Base-by-base conservation (phyloP, 2,329 filamentous ascomycete genomes). In the Aureobasidium sp. region DNA sequence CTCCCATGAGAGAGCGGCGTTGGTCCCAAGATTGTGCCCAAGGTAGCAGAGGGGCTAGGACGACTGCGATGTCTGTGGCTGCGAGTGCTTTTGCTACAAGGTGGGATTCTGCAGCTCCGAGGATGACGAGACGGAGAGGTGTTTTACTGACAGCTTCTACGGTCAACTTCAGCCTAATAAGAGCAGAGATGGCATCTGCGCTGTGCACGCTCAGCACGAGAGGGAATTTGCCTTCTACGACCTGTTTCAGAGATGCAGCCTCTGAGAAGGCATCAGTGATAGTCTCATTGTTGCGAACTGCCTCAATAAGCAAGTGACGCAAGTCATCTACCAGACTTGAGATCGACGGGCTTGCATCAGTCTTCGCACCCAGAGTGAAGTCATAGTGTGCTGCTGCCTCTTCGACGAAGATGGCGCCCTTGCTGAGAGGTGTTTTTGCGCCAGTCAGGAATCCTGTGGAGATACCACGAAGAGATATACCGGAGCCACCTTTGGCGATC, bases 21-120 rank as follows among this genome's bases (percentile, higher is more conserved):
- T 86, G 76, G 64, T 87, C 84, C 86, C 86, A 89, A 0, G 70
- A 72, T 3, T 69, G 71, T 2, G 79, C 78, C 67, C 82, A 84
- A 0, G 83, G 79, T 65, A 84, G 80, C 14, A 86, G 71, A 1
- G 85, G 85, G 0, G 81, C 77, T 1, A 89, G 78, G 29, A 88
- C 80, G 22, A 89, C 82, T 63, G 82, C 79, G 0, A 86, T 82
- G 0, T 76, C 66, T 0, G 84, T 83, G 0, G 75, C 75, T 0
- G 84, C 84, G 12, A 89, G 78, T 62, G 84, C 80, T 1, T 76
- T 65, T 0, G 85, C 86, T 0, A 88, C 70, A 0, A 88, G 74
- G 68, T 84, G 77, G 0, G 86, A 79, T 72, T 88, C 86, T 5
- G 85, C 84, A 44, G 80, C 86, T 64, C 86, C 86, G 25, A 86